Conservation (phyloP, 495 filamentous ascomycete genomes). For the Pseudomonodictys pantanalensis region DNA sequence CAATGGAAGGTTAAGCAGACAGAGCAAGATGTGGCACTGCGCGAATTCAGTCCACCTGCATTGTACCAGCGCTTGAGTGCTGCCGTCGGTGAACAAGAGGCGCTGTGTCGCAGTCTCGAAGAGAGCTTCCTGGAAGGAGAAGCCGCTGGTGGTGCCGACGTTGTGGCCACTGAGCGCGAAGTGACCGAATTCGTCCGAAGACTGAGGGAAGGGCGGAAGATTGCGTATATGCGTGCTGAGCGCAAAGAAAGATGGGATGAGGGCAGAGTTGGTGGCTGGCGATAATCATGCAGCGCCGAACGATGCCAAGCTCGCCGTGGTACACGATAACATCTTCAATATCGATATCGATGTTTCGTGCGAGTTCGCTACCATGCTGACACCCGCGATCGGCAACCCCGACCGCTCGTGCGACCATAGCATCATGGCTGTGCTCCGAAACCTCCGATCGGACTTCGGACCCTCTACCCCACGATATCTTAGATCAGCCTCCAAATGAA, state of each 20-base stretch:
- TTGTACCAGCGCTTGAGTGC: conserved; percentile 77
- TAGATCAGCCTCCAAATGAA: too few relatives aligned
- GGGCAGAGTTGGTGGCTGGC: conserved; percentile 87
- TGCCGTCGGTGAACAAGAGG: conserved; percentile 77
- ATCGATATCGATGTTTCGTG: too few relatives aligned
- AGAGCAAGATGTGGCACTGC: conserved; percentile 81
- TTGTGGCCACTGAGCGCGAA: conserved; percentile 68
- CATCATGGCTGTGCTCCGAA: too few relatives aligned
- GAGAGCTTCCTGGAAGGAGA: conserved; percentile 79
- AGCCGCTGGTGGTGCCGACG: conserved; percentile 48
- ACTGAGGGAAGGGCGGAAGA: conserved; percentile 71
- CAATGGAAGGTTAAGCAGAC: conserved; percentile 84
- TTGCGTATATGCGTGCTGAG: conserved; percentile 72
- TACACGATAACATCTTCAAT: too few relatives aligned
- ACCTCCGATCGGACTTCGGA: too few relatives aligned
- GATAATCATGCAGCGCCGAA: conserved; percentile 52
- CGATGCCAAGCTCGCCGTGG: too few relatives aligned
- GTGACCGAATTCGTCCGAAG: conserved; percentile 76
- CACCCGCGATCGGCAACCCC: too few relatives aligned
- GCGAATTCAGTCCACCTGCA: conserved; percentile 77
- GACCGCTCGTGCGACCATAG: too few relatives aligned
- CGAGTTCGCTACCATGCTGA: too few relatives aligned
- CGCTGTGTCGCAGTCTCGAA: conserved; percentile 74
- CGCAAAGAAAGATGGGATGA: conserved; percentile 91
- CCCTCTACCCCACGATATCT: too few relatives aligned